These are phyloP conservation scores for Venturia effusa DNA, from an alignment of 2,329 filamentous ascomycete species.

Conservation along the genomic window DNA sequence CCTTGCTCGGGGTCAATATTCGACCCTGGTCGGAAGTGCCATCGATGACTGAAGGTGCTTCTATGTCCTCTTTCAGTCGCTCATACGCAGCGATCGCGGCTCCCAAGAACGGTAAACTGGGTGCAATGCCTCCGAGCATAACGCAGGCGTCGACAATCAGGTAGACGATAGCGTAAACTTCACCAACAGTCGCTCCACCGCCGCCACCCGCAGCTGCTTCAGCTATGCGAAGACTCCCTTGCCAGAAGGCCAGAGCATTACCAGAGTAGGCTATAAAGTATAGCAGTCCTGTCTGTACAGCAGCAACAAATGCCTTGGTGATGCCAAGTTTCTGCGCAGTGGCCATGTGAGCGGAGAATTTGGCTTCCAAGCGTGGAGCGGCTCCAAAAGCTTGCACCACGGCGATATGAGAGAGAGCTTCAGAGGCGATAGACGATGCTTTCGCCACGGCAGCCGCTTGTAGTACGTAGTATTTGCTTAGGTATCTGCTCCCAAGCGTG, in stretches of 20 bases:
- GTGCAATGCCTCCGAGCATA: slow-evolving; percentile 34
- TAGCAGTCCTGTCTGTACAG: slow-evolving; percentile 47
- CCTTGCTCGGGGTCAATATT: slow-evolving; percentile 16
- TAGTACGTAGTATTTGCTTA: slow-evolving; percentile 39
- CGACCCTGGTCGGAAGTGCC: slow-evolving; percentile 22
- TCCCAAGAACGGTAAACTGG: slow-evolving; percentile 39
- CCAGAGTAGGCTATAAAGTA: slow-evolving; percentile 60
- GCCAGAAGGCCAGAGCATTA: slow-evolving; percentile 58
- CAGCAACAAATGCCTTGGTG: slow-evolving; percentile 47
- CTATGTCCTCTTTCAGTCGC: slow-evolving; percentile 47
- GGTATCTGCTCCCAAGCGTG: slow-evolving; percentile 43
- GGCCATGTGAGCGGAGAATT: slow-evolving; percentile 44
- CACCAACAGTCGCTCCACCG: slow-evolving; percentile 29
- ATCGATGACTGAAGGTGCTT: slow-evolving; percentile 21
- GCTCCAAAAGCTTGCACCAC: slow-evolving; percentile 56
- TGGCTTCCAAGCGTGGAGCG: slow-evolving; percentile 46
- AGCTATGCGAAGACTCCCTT: slow-evolving; percentile 48
- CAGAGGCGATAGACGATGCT: slow-evolving; percentile 52
- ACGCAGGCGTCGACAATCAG: slow-evolving; percentile 27
- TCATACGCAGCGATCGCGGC: slow-evolving; percentile 43
- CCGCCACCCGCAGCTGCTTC: slow-evolving; percentile 25
- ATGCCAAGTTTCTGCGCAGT: slow-evolving; percentile 41
- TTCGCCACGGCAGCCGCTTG: slow-evolving; percentile 44
- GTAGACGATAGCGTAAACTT: background rate
- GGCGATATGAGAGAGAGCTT: slow-evolving; percentile 48